Conservation (phyloP, 768 basidiomycete genomes). For the Arthromyces matolae region DNA sequence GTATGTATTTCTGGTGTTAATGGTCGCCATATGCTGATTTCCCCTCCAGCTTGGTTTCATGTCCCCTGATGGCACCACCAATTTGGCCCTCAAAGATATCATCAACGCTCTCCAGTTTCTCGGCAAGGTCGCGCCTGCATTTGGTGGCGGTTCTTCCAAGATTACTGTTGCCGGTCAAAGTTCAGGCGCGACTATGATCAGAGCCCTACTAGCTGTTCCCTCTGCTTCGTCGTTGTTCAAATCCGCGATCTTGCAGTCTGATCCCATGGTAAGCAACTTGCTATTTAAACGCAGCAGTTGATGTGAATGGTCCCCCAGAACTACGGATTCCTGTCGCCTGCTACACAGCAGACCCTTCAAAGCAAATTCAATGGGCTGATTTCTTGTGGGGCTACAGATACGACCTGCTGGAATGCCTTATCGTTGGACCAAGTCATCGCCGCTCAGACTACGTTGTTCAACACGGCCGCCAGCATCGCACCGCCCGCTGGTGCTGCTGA, state of each 20-base stretch:
- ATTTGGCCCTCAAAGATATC: slow-evolving; percentile 68
- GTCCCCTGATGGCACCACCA: slow-evolving; percentile 65
- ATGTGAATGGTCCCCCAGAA: slow-evolving; percentile 40
- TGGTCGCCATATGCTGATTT: slow-evolving; percentile 6
- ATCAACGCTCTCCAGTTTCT: slow-evolving; percentile 65
- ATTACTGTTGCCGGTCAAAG: slow-evolving; percentile 84
- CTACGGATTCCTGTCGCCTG: slow-evolving; percentile 61
- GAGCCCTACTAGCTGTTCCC: slow-evolving; percentile 71
- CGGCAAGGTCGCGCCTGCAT: slow-evolving; percentile 50
- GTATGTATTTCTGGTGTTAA: slow-evolving; percentile 35
- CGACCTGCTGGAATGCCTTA: slow-evolving; percentile 48
- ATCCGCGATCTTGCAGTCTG: slow-evolving; percentile 80
- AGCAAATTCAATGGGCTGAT: slow-evolving; percentile 46
- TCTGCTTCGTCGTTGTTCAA: slow-evolving; percentile 69
- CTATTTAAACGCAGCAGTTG: neutral
- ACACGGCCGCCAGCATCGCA: slow-evolving; percentile 42
- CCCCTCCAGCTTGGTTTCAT: slow-evolving; percentile 63
- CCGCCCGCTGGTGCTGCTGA: slow-evolving; percentile 47
- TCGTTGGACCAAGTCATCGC: slow-evolving; percentile 49
- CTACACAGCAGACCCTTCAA: slow-evolving; percentile 53
- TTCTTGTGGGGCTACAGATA: slow-evolving; percentile 42
- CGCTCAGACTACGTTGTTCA: slow-evolving; percentile 46
- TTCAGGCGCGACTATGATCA: slow-evolving; percentile 73
- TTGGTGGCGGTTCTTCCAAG: slow-evolving; percentile 62
- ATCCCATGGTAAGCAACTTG: slow-evolving; percentile 64